Conservation (phyloP, 1,139 yeast species). For the Nematodospora anomalae region DNA sequence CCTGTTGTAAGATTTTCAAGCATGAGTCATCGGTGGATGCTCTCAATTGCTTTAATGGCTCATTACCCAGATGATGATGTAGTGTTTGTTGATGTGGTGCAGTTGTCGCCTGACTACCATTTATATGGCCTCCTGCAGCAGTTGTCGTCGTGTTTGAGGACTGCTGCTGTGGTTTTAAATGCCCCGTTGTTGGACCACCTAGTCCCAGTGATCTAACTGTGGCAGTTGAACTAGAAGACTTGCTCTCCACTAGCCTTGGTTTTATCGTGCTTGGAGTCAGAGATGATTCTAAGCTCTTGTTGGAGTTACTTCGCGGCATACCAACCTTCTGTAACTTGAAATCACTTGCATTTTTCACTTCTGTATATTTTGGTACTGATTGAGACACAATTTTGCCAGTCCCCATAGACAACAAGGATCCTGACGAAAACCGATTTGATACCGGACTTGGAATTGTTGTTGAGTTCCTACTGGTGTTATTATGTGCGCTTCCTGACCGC, state of each 20-base stretch:
- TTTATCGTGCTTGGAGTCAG: constrained; percentile 14
- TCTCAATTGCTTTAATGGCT: constrained; percentile 81
- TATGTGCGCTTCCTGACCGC: constrained; percentile 8
- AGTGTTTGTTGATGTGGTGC: not conserved
- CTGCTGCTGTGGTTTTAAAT: constrained; percentile 2
- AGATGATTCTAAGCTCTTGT: constrained; percentile 9
- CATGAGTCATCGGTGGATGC: constrained; percentile 94
- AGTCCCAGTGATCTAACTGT: constrained; percentile 4
- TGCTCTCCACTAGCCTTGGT: constrained; percentile 35
- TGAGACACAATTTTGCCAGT: constrained; percentile 43
- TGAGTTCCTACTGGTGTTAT: constrained; percentile 6
- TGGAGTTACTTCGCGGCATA: constrained; percentile 10
- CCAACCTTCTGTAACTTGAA: constrained; percentile 16
- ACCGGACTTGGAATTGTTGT: constrained; percentile 38
- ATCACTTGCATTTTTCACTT: constrained; percentile 10
- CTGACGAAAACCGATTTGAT: constrained; percentile 40
- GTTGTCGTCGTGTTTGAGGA: constrained; percentile 6
- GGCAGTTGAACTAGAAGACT: constrained; percentile 15
- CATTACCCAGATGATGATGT: constrained; percentile 26
- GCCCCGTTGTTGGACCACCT: not conserved
- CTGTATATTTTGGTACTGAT: constrained; percentile 23
- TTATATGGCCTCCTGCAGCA: not conserved
- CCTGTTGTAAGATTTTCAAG: constrained; percentile 82
- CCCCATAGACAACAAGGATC: constrained; percentile 41
- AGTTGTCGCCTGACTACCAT: constrained; percentile 7